A percentile compares a stretch with the other conserved stretches of the same genome.
phyloP scores from a whole-genome alignment of 106 monocot species.

The Dendrobium officinale region DNA sequence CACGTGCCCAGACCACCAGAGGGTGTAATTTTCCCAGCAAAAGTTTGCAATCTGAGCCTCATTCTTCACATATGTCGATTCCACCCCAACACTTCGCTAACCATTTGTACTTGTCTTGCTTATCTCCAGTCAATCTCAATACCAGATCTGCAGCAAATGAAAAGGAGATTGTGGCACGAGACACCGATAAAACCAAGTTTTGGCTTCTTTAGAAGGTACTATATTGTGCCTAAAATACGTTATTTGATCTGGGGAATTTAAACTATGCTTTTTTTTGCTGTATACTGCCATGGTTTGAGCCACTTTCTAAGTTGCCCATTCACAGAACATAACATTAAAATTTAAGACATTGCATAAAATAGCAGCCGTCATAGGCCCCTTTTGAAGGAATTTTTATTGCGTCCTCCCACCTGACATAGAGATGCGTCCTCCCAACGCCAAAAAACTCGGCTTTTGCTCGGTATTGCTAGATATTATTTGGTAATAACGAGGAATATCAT shows the following conservation, averaged over 20 bases:
- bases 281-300: not conserved
- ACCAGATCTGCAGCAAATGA: conserved; percentile 6
- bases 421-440: no score
- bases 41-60: conserved; percentile 4
- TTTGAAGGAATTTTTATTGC: no score
- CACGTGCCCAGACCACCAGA: conserved; percentile 16
- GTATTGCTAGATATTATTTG: no score
- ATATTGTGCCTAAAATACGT: not conserved
- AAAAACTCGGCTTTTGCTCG: no score
- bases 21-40: conserved; percentile 13
- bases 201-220: not conserved
- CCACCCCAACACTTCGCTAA: not conserved
- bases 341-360: no score
- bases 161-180: conserved; percentile 15
- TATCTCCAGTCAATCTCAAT: conserved; percentile 8
- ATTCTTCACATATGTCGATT: not conserved
- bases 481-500: no score
- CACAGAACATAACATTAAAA: not conserved
- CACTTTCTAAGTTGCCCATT: not conserved
- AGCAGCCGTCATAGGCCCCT: no score
- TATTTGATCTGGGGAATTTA: no score
- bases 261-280: no score
- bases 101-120: not conserved
- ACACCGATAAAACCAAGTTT: not conserved
- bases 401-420: no score